A percentile compares a stretch with the other conserved stretches of the same genome.
These are phyloP conservation scores for Arthrinium phaeospermum DNA, from an alignment of 2,329 filamentous ascomycete genomes.

Conservation along the genomic window DNA sequence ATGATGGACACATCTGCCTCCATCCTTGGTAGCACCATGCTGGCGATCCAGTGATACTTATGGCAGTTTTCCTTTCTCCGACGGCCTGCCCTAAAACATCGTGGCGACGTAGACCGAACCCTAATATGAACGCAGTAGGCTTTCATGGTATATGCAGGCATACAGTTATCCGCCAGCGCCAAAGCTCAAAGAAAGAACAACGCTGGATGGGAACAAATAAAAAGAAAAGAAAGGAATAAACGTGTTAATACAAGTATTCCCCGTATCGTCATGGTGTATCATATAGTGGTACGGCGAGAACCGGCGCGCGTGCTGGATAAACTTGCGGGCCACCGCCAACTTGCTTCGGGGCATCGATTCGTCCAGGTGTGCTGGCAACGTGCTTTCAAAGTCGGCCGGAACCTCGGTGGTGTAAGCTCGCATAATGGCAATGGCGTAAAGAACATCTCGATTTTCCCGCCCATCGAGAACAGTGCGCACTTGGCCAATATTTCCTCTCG, in stretches of 20 bases:
- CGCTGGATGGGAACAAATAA: background rate
- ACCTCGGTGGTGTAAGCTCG: conserved; percentile 74
- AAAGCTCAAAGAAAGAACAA: conserved; percentile 14
- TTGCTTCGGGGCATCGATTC: conserved; percentile 71
- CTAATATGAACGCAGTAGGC: background rate
- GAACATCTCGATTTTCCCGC: conserved; percentile 85
- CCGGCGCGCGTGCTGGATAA: conserved; percentile 61
- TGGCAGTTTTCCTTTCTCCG: background rate
- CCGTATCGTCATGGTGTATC: conserved; percentile 1
- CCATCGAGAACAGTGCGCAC: conserved; percentile 76
- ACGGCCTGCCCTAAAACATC: background rate
- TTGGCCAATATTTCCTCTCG: conserved; percentile 70
- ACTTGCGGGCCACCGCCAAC: conserved; percentile 72
- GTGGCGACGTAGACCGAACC: background rate
- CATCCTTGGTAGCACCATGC: background rate
- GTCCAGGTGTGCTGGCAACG: conserved; percentile 64
- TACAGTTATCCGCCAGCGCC: conserved; percentile 7
- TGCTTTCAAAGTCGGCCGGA: conserved; percentile 62
- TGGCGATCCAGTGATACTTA: background rate
- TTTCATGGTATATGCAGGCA: conserved; percentile 16
- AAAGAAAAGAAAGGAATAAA: background rate
- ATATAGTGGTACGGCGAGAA: conserved; percentile 22
- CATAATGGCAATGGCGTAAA: conserved; percentile 86
- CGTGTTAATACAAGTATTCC: background rate
- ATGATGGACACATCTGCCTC: background rate